These are phyloP conservation scores for Telfairia occidentalis DNA, from an alignment of 331 rosid species.

Conservation along the genomic window DNA sequence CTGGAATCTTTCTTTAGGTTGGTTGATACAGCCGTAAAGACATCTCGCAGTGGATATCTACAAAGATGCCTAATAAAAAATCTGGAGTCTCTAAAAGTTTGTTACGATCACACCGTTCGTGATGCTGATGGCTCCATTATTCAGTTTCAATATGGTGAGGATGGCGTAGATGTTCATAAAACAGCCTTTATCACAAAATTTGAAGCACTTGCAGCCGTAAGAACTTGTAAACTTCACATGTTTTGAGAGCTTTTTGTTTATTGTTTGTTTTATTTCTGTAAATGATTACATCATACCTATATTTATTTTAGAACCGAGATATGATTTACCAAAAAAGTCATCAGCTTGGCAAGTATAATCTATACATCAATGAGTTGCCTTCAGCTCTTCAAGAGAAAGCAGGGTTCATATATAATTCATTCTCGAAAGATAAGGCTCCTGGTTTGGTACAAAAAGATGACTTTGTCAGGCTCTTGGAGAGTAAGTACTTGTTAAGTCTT, in stretches of 20 bases:
- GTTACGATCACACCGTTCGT: conserved; percentile 88
- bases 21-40: conserved; percentile 96
- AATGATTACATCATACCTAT: not conserved
- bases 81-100: conserved; percentile 71
- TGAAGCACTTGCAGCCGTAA: conserved; percentile 58
- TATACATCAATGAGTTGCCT: conserved; percentile 59
- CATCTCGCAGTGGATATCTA: conserved; percentile 95
- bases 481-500: conserved; percentile 72
- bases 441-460: conserved; percentile 24
- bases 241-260: conserved; percentile 7
- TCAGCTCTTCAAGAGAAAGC: conserved; percentile 49
- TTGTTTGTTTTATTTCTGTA: conserved; percentile 9
- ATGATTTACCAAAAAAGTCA: conserved; percentile 39
- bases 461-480: conserved; percentile 71
- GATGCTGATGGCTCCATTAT: conserved; percentile 86
- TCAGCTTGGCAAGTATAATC: conserved; percentile 44
- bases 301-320: conserved; percentile 63
- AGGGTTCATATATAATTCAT: conserved; percentile 22
- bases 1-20: conserved; percentile 45
- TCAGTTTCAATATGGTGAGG: conserved; percentile 87
- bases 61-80: conserved; percentile 92
- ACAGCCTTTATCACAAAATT: conserved; percentile 67
- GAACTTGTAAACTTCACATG: conserved; percentile 21
- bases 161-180: conserved; percentile 91
- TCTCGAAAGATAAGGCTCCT: conserved; percentile 28